Conservation (phyloP, 371 early-diverging fungal species). For the Rhizomucor miehei region DNA sequence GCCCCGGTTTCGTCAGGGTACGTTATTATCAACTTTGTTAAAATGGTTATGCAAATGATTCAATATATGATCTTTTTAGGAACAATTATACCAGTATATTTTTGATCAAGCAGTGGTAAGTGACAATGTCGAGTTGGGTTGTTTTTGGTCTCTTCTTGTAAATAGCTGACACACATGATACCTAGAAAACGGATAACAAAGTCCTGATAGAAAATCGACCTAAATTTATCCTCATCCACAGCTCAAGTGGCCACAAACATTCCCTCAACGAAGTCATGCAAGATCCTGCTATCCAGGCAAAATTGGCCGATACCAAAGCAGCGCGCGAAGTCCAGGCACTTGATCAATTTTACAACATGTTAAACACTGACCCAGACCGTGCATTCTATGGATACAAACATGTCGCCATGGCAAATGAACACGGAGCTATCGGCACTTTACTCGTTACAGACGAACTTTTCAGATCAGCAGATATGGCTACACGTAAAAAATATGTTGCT, state of each 20-base stretch:
- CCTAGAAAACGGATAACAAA: conserved; percentile 80
- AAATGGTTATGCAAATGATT: background rate
- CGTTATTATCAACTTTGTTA: background rate
- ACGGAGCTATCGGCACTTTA: conserved; percentile 83
- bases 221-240: conserved; percentile 88
- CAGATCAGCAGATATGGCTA: conserved; percentile 80
- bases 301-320: conserved; percentile 91
- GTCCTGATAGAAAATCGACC: conserved; percentile 74
- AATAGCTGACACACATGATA: too few species aligned
- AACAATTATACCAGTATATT: conserved; percentile 82
- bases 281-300: conserved; percentile 77
- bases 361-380: conserved; percentile 84
- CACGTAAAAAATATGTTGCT: conserved; percentile 79
- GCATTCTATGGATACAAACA: conserved; percentile 92
- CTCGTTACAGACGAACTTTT: conserved; percentile 92
- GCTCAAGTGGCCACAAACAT: conserved; percentile 94
- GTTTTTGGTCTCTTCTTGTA: too few species aligned
- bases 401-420: conserved; percentile 80
- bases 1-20: conserved; percentile 93
- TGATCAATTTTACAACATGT: conserved; percentile 85
- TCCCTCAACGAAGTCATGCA: conserved; percentile 90
- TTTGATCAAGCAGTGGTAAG: conserved; percentile 79
- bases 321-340: conserved; percentile 83
- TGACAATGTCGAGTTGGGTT: conserved; percentile 65
- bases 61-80: conserved; percentile 38